Conservation (phyloP, 78 protist genomes). For the Dictyostelium intermedium region DNA sequence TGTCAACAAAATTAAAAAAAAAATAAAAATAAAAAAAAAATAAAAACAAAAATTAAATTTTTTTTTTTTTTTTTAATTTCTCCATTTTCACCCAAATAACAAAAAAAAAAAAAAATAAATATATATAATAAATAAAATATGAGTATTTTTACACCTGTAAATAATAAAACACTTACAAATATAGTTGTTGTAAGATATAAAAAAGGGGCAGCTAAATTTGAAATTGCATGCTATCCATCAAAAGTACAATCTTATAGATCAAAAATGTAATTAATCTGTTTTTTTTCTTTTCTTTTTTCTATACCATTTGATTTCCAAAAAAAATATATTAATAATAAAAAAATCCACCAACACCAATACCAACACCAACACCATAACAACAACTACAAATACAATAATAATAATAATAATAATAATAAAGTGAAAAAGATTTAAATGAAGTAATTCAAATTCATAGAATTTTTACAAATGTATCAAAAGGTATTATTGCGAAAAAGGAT, state of each 20-base stretch:
- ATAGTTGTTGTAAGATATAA: conserved; percentile 93
- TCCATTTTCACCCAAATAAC: not conserved
- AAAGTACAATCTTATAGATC: conserved; percentile 92
- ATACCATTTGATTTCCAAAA: too few relatives aligned
- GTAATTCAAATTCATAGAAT: conserved; percentile 94
- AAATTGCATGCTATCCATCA: conserved; percentile 95
- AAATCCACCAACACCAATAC: too few relatives aligned
- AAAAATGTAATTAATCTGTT: conserved; percentile 79
- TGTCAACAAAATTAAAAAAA: not conserved
- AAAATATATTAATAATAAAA: too few relatives aligned
- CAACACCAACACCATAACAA: too few relatives aligned
- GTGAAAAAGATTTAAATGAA: conserved; percentile 94
- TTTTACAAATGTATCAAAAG: conserved; percentile 95
- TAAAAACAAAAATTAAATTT: not conserved
- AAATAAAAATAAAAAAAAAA: too few relatives aligned
- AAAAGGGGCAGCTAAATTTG: conserved; percentile 90
- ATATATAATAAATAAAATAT: not conserved
- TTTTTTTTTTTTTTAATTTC: not conserved
- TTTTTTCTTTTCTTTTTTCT: too few relatives aligned
- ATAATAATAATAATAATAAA: not conserved
- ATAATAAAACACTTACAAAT: conserved; percentile 93
- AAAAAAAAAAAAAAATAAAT: not conserved
- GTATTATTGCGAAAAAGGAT: conserved; percentile 88
- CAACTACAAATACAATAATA: not conserved
- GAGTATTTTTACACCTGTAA: conserved; percentile 90